These are phyloP conservation scores for Suillus tomentosus DNA, from an alignment of 768 basidiomycete genomes.

Conservation along the genomic window DNA sequence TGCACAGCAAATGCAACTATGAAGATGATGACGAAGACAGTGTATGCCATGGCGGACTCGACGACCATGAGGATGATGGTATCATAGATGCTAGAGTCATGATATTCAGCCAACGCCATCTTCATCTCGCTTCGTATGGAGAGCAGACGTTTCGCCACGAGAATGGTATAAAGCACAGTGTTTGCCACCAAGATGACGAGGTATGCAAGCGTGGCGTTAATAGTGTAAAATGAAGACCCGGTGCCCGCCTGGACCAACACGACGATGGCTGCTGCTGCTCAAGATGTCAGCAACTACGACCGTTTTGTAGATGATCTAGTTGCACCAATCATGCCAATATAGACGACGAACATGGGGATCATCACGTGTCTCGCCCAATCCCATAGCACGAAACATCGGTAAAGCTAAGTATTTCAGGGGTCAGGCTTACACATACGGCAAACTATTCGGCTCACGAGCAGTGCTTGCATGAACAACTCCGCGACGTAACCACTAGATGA, in stretches of 20 bases:
- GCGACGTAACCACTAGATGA: too few species aligned
- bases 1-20: neutral
- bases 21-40: neutral
- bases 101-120: neutral
- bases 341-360: neutral
- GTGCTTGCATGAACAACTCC: too few species aligned
- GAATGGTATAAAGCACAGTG: neutral
- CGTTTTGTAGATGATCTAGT: neutral
- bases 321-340: neutral
- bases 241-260: too few species aligned
- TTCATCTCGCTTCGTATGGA: neutral
- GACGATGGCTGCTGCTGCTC: too few species aligned
- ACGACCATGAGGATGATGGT: constrained; percentile 5
- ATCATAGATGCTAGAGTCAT: neutral
- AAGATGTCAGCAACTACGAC: neutral
- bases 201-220: neutral
- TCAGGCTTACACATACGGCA: neutral
- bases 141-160: neutral
- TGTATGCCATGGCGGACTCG: neutral
- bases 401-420: neutral
- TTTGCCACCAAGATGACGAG: neutral
- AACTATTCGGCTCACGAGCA: neutral
- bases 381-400: neutral
- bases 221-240: neutral
- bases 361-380: neutral